Percentiles rank a stretch among this genome's conserved stretches.
phyloP scores from a whole-genome alignment of 2,329 filamentous ascomycete genomes.

The Huntiella savannae region DNA sequence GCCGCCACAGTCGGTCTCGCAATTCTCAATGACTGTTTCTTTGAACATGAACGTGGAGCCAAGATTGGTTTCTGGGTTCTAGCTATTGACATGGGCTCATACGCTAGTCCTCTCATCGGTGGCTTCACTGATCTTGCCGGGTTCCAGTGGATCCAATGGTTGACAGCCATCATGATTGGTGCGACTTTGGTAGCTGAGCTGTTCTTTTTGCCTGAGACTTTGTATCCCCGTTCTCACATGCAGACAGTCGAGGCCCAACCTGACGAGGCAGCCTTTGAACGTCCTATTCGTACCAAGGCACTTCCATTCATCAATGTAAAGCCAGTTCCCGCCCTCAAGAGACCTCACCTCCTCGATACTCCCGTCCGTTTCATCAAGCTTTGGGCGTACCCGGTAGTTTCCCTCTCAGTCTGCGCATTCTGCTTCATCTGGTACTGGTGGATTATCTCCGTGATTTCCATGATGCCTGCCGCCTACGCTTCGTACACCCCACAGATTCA shows the following conservation, averaged over 20 bases:
- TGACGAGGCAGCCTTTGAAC: background rate
- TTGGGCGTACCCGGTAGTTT: slow-evolving; percentile 27
- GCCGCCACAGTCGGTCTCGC: slow-evolving; percentile 35
- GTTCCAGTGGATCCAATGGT: slow-evolving; percentile 34
- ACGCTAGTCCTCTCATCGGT: slow-evolving; percentile 27
- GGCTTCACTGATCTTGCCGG: slow-evolving; percentile 30
- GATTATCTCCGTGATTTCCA: slow-evolving; percentile 32
- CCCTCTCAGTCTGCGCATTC: slow-evolving; percentile 27
- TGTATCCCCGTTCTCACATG: slow-evolving; percentile 34
- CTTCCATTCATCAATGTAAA: slow-evolving; percentile 26
- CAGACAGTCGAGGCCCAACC: slow-evolving; percentile 14
- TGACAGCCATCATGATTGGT: slow-evolving; percentile 33
- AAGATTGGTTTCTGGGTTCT: slow-evolving; percentile 38
- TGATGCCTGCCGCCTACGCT: slow-evolving; percentile 32
- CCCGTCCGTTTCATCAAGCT: slow-evolving; percentile 26
- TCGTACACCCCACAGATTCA: slow-evolving; percentile 29
- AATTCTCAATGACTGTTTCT: slow-evolving; percentile 35
- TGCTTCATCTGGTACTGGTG: slow-evolving; percentile 39
- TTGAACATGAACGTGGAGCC: slow-evolving; percentile 34
- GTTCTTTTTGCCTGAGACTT: slow-evolving; percentile 33
- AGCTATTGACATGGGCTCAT: slow-evolving; percentile 31
- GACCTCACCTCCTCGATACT: slow-evolving; percentile 29
- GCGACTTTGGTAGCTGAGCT: slow-evolving; percentile 28
- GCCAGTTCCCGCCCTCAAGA: slow-evolving; percentile 30
- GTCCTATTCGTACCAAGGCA: slow-evolving; percentile 21